A percentile compares a stretch with the other conserved stretches of the same genome.
These are phyloP conservation scores for Apiospora sp. DNA, from an alignment of 2,329 filamentous ascomycete species.

Conservation along the genomic window DNA sequence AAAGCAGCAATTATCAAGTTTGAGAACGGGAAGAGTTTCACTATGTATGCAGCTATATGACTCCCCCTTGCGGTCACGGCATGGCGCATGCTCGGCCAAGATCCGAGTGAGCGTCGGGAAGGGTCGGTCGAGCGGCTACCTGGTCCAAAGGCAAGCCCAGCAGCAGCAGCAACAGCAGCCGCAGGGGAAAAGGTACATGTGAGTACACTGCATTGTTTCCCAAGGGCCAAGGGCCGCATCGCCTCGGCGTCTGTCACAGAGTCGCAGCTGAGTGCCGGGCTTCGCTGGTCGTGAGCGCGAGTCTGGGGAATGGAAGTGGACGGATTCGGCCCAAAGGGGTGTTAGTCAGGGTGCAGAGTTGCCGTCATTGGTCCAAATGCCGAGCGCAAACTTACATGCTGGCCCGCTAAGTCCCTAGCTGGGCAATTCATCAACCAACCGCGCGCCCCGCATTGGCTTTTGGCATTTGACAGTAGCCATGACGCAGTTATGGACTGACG, in stretches of 20 bases:
- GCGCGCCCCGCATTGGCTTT: conserved; percentile 31
- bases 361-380: conserved; percentile 57
- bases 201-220: background rate
- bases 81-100: conserved; percentile 24
- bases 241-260: conserved; percentile 25
- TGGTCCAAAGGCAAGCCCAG: background rate
- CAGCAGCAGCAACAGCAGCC: background rate
- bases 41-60: conserved; percentile 3
- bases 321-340: conserved; percentile 48
- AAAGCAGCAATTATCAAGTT: background rate
- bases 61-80: conserved; percentile 9
- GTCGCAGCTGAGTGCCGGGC: background rate
- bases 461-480: conserved; percentile 34
- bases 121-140: conserved; percentile 45
- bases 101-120: conserved; percentile 36
- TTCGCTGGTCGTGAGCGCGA: conserved; percentile 12
- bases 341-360: conserved; percentile 34
- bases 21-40: background rate
- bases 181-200: background rate
- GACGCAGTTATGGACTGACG: background rate
- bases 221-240: conserved; percentile 13
- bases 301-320: conserved; percentile 31
- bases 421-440: conserved; percentile 1
- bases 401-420: background rate
- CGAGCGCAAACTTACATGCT: conserved; percentile 36